phyloP scores from a whole-genome alignment of 208 protist species.

The Leishmania tarentolae region DNA sequence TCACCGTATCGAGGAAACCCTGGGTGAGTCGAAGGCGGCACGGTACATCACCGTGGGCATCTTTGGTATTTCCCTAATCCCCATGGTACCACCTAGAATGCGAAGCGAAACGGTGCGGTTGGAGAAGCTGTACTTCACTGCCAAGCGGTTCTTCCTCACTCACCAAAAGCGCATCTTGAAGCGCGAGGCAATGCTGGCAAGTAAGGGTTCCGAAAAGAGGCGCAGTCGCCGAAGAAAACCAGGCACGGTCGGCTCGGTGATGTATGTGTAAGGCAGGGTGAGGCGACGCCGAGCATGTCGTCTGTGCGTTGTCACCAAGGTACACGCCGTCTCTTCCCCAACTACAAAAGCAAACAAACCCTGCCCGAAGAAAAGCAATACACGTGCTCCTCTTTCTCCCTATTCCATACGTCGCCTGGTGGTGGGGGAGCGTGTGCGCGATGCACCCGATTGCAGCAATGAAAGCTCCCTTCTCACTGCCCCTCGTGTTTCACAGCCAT shows the following conservation, averaged over 20 bases:
- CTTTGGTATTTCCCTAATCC: background rate
- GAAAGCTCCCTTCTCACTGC: background rate
- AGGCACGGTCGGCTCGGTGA: background rate
- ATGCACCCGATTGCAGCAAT: background rate
- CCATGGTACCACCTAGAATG: constrained; percentile 29
- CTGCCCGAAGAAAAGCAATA: background rate
- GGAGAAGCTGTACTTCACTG: constrained; percentile 11
- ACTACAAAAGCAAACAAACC: background rate
- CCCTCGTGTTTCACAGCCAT: background rate
- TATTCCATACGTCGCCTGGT: background rate
- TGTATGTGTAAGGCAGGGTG: background rate
- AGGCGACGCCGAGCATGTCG: background rate
- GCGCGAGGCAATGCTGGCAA: background rate
- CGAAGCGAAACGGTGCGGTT: constrained; percentile 10
- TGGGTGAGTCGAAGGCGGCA: background rate
- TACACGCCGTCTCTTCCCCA: background rate
- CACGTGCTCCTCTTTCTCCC: background rate
- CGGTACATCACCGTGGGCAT: background rate
- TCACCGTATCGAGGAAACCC: background rate
- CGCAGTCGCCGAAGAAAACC: background rate
- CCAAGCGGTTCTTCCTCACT: constrained; percentile 1
- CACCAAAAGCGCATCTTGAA: background rate
- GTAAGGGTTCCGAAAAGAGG: background rate
- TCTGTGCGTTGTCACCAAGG: background rate
- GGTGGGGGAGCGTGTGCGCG: background rate